Percentiles rank a stretch among this genome's conserved stretches.
Evolutionary conservation across 169 alveolate species (phyloP).

Genomic region (Plasmodium malariae): DNA sequence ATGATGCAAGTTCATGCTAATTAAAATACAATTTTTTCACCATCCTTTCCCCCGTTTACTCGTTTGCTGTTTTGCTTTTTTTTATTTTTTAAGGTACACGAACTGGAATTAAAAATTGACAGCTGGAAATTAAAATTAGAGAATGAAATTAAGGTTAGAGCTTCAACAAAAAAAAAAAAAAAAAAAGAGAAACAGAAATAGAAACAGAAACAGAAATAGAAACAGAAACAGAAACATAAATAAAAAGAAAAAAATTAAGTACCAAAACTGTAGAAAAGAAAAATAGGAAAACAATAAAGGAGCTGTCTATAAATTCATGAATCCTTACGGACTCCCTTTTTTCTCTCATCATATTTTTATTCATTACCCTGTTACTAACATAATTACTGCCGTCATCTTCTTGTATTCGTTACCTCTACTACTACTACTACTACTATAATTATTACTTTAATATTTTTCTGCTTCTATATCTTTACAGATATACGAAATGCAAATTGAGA

Average conservation of each 20-base stretch:
- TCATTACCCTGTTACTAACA: no score
- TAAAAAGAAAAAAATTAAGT: background rate
- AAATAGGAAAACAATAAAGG: background rate
- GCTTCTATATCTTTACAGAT: conserved; percentile 18
- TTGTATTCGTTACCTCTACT: no score
- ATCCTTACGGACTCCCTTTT: no score
- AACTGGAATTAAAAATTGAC: conserved; percentile 41
- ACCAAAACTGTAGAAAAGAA: background rate
- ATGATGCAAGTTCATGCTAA: background rate
- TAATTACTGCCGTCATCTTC: no score
- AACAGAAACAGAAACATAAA: no score
- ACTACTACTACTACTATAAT: no score
- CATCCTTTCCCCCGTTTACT: background rate
- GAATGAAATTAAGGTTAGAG: conserved; percentile 29
- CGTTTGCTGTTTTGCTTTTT: background rate
- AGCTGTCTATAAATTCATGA: no score
- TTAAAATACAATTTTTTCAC: no score
- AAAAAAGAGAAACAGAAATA: no score
- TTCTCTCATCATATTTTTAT: background rate
- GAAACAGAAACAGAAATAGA: no score
- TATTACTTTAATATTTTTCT: no score
- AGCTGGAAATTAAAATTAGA: conserved; percentile 63
- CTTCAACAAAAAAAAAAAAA: no score
- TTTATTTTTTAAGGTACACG: conserved; percentile 29
- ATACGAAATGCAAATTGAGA: conserved; percentile 55